phyloP scores from a whole-genome alignment of 371 early-diverging fungal genomes.

The Zancudomyces culisetae region DNA sequence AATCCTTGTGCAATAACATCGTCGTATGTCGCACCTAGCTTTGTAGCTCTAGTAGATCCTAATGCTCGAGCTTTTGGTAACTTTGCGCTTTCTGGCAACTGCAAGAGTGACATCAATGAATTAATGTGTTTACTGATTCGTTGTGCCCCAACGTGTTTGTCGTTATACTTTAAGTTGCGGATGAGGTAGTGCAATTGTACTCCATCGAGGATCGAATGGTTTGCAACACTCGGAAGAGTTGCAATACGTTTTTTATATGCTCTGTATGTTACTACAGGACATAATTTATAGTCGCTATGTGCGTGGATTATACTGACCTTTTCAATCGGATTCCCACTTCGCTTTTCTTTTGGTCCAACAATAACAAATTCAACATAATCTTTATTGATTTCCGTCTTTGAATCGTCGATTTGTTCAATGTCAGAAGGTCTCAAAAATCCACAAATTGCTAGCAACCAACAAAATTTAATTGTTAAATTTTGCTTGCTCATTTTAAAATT shows the following conservation, averaged over 20 bases:
- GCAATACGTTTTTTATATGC: slow-evolving; percentile 7
- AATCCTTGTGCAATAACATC: slow-evolving; percentile 13
- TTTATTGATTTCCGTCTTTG: background rate
- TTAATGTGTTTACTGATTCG: background rate
- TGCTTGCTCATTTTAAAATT: background rate
- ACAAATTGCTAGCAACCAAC: slow-evolving; percentile 6
- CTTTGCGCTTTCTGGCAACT: slow-evolving; percentile 1
- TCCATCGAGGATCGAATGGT: background rate
- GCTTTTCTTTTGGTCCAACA: slow-evolving; percentile 9
- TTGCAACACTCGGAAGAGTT: background rate
- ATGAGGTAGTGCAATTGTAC: background rate
- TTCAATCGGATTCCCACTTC: slow-evolving; percentile 3
- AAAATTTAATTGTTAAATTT: background rate
- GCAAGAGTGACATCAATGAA: slow-evolving; percentile 1
- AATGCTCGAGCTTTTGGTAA: slow-evolving; percentile 8
- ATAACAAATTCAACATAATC: background rate
- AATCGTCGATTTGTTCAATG: slow-evolving; percentile 8
- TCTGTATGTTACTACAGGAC: slow-evolving; percentile 5
- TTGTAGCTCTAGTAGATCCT: slow-evolving; percentile 9
- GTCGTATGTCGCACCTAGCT: slow-evolving; percentile 8
- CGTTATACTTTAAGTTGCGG: background rate
- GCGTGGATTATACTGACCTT: background rate
- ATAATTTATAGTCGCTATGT: background rate
- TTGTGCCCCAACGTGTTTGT: background rate
- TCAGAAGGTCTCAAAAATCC: slow-evolving; percentile 17